Evolutionary conservation across 345 rosid genomes (phyloP), one percentile per base, ranked within the genome.

Genomic region (Hibiscus mutabilis): DNA sequence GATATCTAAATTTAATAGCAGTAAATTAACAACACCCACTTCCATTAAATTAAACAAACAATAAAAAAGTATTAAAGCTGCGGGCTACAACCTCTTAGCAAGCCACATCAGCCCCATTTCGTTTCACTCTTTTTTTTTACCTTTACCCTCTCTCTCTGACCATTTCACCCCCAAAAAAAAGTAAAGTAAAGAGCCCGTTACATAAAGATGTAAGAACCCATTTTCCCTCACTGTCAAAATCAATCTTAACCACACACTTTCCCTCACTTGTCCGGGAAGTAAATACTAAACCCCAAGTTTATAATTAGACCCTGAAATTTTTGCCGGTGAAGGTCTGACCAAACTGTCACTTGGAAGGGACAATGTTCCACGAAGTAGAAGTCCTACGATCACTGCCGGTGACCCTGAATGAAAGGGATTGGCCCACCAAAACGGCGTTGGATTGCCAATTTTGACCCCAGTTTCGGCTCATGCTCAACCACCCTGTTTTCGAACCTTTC

Each of bases 361-460:
- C 89, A 14, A 88, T 74, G 74, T 90, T 90, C 93, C 89, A 88
- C 0, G 96, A 90, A 52, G 96, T 90, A 70, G 93, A 84, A 10
- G 81, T 82, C 58, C 93, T 82, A 7, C 86, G 79, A 69, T 90
- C 96, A 62, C 93, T 88, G 68, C 79, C 79, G 31, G 86, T 85
- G 71, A 90, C 96, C 75, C 96, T 77, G 72, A 90, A 88, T 6
- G 68, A 52, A 37, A 73, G 49, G 22, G 87, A 66, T 80, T 88
- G 93, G 9, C 90, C 89, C 44, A 75, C 82, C 53, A 88, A 73
- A 31, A 84, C 81, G 14, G 83, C 68, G 21, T 88, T 86, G 13
- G 92, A 88, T 58, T 86, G 92, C 92, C 93, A 88, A 71, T 88
- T 88, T 62, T 88, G 90, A 0, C 93, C 93, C 93, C 93, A 88